These are phyloP conservation scores for Mychonastes homosphaera DNA, from an alignment of 139 green algal species.

Conservation along the genomic window DNA sequence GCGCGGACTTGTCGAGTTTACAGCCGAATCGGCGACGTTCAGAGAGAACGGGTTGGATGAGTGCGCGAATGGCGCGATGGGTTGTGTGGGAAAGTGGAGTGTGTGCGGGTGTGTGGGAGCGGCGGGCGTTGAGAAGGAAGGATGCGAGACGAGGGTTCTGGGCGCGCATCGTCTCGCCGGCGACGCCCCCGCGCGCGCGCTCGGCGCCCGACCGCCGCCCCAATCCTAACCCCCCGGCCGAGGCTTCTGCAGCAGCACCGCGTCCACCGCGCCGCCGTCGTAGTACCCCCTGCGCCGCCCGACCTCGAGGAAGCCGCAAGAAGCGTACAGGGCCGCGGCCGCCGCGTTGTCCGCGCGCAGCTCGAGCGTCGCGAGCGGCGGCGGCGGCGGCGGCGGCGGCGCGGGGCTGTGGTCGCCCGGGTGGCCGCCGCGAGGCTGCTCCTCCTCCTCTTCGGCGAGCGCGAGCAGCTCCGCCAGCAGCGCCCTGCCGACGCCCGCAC, in stretches of 20 bases:
- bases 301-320: neutral
- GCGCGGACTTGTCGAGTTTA: neutral
- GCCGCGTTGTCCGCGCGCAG: conserved; percentile 3
- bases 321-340: conserved; percentile 4
- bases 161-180: neutral
- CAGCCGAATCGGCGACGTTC: neutral
- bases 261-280: neutral
- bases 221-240: neutral
- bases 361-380: neutral
- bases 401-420: neutral
- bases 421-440: neutral
- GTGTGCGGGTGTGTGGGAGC: neutral
- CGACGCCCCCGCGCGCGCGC: neutral
- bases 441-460: neutral
- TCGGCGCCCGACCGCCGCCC: neutral
- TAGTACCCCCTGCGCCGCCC: conserved; percentile 5
- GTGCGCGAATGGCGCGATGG: neutral
- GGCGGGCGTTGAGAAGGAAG: neutral
- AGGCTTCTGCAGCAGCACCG: conserved; percentile 1
- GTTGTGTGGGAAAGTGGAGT: neutral
- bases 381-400: neutral
- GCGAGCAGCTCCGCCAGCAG: conserved; percentile 9
- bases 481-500: conserved; percentile 1
- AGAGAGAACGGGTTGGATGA: neutral
- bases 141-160: neutral